Evolutionary conservation across 2,329 filamentous ascomycete species (phyloP).

Genomic region (Myriosclerotinia curreyana): DNA sequence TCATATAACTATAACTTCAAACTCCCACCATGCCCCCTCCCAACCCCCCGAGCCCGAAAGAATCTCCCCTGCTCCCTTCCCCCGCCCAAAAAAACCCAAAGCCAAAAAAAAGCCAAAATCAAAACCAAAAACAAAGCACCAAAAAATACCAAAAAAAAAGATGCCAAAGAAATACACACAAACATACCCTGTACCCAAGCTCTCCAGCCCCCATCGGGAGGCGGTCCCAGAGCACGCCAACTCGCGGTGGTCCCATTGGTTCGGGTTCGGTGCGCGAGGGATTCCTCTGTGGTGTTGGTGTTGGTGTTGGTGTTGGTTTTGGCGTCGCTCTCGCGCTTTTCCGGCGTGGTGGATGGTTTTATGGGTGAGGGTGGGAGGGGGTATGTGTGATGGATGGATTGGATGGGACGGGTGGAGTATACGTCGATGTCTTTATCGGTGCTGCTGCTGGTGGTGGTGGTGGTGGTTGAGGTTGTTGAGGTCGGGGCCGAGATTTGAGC

Average conservation of each 20-base stretch:
- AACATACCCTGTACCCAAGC: conserved; percentile 37
- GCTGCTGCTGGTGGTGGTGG: neutral
- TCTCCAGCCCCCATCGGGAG: conserved; percentile 36
- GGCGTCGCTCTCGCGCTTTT: too few relatives aligned
- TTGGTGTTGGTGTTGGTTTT: too few relatives aligned
- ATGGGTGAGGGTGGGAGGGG: too few relatives aligned
- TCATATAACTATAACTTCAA: neutral
- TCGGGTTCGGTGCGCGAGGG: conserved; percentile 7
- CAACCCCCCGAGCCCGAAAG: too few relatives aligned
- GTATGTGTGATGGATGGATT: too few relatives aligned
- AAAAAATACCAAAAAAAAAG: neutral
- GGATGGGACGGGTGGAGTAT: too few relatives aligned
- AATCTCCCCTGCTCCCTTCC: fast-evolving
- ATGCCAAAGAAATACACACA: conserved; percentile 7
- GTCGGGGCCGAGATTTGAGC: neutral
- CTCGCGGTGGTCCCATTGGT: conserved; percentile 30
- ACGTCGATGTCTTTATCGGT: too few relatives aligned
- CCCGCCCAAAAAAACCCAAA: neutral
- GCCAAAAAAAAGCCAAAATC: too few relatives aligned
- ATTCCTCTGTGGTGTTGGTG: too few relatives aligned
- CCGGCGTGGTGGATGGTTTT: too few relatives aligned
- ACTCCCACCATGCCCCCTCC: too few relatives aligned
- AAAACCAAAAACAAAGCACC: neutral
- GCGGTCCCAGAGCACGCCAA: conserved; percentile 37
- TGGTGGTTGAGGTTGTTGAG: neutral